Evolutionary conservation across 495 filamentous ascomycete species (phyloP).

Genomic region (Parathielavia hyrcaniae): DNA sequence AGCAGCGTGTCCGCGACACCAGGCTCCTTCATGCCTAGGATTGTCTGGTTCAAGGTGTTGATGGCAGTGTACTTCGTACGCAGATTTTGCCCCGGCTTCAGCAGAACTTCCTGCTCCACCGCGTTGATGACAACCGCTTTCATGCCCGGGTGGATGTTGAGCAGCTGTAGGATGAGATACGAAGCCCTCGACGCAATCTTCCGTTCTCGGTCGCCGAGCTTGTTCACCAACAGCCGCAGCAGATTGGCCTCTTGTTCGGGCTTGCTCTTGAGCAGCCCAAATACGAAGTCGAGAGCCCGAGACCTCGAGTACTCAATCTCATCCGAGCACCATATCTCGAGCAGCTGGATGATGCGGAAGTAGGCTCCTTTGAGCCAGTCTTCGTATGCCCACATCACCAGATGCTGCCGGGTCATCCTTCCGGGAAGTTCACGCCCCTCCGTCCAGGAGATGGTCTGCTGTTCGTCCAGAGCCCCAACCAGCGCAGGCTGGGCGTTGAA

Average conservation of each 20-base stretch:
- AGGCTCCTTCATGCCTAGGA: conserved; percentile 75
- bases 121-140: conserved; percentile 75
- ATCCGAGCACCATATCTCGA: conserved; percentile 87
- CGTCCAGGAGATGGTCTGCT: conserved; percentile 54
- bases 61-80: conserved; percentile 93
- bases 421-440: conserved; percentile 60
- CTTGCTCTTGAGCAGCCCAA: conserved; percentile 84
- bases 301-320: conserved; percentile 87
- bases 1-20: conserved; percentile 74
- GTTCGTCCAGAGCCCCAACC: conserved; percentile 56
- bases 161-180: conserved; percentile 82
- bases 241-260: conserved; percentile 96
- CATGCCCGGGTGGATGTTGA: conserved; percentile 85
- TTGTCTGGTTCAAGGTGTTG: conserved; percentile 94
- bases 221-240: conserved; percentile 85
- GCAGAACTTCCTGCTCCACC: conserved; percentile 80
- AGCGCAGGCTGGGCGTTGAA: conserved; percentile 80
- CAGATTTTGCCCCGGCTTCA: conserved; percentile 75
- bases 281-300: conserved; percentile 80
- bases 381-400: conserved; percentile 88
- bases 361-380: conserved; percentile 88
- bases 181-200: conserved; percentile 92
- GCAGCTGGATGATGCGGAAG: conserved; percentile 81
- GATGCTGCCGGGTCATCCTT: conserved; percentile 60
- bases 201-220: conserved; percentile 86